phyloP scores from a whole-genome alignment of 768 basidiomycete species.

The Trametes cinnabarina region DNA sequence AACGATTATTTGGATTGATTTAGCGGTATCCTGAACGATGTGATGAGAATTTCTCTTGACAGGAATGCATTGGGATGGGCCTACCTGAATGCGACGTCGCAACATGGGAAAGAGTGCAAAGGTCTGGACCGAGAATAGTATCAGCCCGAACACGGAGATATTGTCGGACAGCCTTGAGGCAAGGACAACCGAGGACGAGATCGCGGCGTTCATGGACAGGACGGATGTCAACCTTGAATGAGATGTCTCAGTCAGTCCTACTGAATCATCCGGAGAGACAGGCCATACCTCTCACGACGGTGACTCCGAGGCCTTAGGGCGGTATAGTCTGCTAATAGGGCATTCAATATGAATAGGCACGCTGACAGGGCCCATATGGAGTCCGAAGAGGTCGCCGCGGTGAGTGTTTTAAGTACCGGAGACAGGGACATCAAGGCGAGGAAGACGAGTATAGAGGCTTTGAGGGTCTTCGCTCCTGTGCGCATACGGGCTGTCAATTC shows the following conservation, averaged over 20 bases:
- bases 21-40: conserved; percentile 44
- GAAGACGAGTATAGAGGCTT: conserved; percentile 84
- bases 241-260: neutral
- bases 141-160: conserved; percentile 83
- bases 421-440: conserved; percentile 86
- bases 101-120: conserved; percentile 86
- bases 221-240: conserved; percentile 71
- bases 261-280: too few species aligned
- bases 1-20: conserved; percentile 44
- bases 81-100: conserved; percentile 69
- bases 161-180: conserved; percentile 86
- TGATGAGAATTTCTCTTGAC: neutral
- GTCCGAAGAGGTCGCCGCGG: conserved; percentile 93
- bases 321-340: conserved; percentile 81
- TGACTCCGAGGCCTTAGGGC: conserved; percentile 43
- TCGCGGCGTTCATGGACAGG: conserved; percentile 85
- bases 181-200: conserved; percentile 89
- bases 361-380: conserved; percentile 97
- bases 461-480: conserved; percentile 67
- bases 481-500: neutral
- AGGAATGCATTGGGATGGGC: conserved; percentile 6
- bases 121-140: conserved; percentile 76
- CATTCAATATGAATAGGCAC: conserved; percentile 76
- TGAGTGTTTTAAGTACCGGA: conserved; percentile 88
- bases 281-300: conserved; percentile 55